Conservation (phyloP, 257 asterid species). For the Petrea volubilis region DNA sequence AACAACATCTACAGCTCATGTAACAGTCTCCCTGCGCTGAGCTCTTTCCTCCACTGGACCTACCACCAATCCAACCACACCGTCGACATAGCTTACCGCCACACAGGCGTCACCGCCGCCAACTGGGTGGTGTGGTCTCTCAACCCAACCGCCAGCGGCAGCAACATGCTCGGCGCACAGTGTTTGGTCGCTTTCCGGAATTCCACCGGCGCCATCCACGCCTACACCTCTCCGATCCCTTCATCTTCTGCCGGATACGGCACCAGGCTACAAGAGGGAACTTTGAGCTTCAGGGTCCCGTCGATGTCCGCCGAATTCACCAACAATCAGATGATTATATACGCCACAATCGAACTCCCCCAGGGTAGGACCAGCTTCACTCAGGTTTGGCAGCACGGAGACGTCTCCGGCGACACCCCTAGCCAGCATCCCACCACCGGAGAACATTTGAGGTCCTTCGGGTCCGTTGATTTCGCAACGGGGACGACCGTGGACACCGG, state of each 20-base stretch:
- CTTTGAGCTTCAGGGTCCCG: conserved; percentile 62
- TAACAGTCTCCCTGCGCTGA: conserved; percentile 45
- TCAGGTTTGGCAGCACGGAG: conserved; percentile 79
- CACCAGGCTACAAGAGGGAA: conserved; percentile 23
- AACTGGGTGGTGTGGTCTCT: conserved; percentile 74
- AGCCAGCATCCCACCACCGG: not conserved
- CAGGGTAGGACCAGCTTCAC: conserved; percentile 46
- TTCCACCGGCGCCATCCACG: conserved; percentile 27
- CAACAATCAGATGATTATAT: conserved; percentile 44
- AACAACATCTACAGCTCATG: conserved; percentile 33
- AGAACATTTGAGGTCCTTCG: conserved; percentile 36
- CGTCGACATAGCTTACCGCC: conserved; percentile 67
- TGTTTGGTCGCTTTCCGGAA: conserved; percentile 54
- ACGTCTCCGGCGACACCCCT: conserved; percentile 36
- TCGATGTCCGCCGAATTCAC: conserved; percentile 37
- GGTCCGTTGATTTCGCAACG: conserved; percentile 50
- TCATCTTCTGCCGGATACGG: not conserved
- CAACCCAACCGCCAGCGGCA: conserved; percentile 30
- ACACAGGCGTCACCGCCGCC: conserved; percentile 33
- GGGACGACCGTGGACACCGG: conserved; percentile 35
- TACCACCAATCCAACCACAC: conserved; percentile 50
- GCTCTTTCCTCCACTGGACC: conserved; percentile 68
- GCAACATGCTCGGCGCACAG: conserved; percentile 58
- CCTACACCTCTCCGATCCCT: conserved; percentile 54
- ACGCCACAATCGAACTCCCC: conserved; percentile 63